Percentiles rank a stretch among this genome's conserved stretches.
These are phyloP conservation scores for Violaceomyces palustris DNA, from an alignment of 1,284 basidiomycete genomes.

Conservation along the genomic window DNA sequence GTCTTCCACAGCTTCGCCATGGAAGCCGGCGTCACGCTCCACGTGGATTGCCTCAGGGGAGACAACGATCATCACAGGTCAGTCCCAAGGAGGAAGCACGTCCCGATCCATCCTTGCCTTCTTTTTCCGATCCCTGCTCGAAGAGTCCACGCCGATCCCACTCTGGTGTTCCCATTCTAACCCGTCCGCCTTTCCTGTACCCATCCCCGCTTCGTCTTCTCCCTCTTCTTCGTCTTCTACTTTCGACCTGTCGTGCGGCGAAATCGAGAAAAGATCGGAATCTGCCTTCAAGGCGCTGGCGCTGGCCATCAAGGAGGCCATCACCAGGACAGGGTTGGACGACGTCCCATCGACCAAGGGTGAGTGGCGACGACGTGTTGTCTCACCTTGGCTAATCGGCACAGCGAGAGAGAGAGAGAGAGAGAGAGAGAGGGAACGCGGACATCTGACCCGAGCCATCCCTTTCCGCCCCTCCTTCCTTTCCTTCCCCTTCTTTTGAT, in stretches of 20 bases:
- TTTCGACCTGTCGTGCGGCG: no score
- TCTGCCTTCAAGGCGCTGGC: slow-evolving; percentile 97
- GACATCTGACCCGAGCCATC: no score
- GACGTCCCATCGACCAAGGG: slow-evolving; percentile 98
- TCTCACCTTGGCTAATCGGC: neutral
- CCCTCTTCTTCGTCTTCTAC: neutral
- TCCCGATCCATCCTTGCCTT: no score
- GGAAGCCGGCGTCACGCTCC: slow-evolving; percentile 81
- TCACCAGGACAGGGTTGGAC: slow-evolving; percentile 77
- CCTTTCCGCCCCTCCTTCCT: no score
- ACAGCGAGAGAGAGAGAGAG: no score
- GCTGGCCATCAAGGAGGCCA: slow-evolving; percentile 87
- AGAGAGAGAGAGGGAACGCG: no score
- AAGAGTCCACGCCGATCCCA: no score
- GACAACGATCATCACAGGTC: slow-evolving; percentile 97
- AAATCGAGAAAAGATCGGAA: slow-evolving; percentile 69
- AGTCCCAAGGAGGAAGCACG: no score
- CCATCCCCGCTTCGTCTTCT: slow-evolving; percentile 4
- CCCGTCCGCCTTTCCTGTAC: neutral
- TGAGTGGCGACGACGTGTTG: no score
- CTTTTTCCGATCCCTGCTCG: no score
- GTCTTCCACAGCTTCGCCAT: slow-evolving; percentile 89
- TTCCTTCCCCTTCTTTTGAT: no score
- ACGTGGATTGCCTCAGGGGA: slow-evolving; percentile 87
- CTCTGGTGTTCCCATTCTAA: no score